A percentile compares a stretch with the other conserved stretches of the same genome.
Conservation (phyloP, 208 protist species). For the Trypanosoma lewisi region DNA sequence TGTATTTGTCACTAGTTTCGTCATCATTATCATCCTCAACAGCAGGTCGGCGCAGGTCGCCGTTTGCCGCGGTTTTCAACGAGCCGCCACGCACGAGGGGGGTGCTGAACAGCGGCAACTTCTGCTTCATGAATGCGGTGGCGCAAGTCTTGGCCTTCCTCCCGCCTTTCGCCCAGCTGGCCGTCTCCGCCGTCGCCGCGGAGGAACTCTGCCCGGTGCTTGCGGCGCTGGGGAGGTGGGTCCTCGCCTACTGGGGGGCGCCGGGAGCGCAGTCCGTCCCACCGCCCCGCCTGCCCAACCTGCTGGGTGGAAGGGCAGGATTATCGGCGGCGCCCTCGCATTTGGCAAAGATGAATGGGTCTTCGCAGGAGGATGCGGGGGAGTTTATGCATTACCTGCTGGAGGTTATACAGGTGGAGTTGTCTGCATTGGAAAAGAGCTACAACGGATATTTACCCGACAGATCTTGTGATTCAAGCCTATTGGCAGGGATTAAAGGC, state of each 20-base stretch:
- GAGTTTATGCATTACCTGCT: conserved; percentile 80
- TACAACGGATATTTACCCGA: background rate
- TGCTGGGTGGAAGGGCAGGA: background rate
- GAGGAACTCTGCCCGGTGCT: conserved; percentile 44
- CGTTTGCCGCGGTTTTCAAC: conserved; percentile 37
- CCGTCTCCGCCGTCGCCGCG: conserved; percentile 38
- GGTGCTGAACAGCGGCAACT: conserved; percentile 76
- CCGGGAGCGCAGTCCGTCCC: conserved; percentile 10
- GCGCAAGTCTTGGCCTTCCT: conserved; percentile 65
- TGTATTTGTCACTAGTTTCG: conserved; percentile 2
- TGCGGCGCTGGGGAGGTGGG: conserved; percentile 55
- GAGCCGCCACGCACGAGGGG: conserved; percentile 50
- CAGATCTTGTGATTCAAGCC: background rate
- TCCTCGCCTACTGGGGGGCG: conserved; percentile 65
- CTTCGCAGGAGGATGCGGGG: conserved; percentile 75
- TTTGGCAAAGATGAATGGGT: conserved; percentile 36
- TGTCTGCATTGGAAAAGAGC: conserved; percentile 25
- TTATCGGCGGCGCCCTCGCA: background rate
- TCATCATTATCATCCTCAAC: conserved; percentile 1
- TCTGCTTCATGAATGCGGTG: conserved; percentile 85
- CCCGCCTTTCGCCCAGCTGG: conserved; percentile 69
- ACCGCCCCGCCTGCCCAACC: conserved; percentile 33
- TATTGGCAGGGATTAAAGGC: background rate
- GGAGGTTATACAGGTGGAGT: conserved; percentile 57
- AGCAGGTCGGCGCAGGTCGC: background rate